phyloP scores from a whole-genome alignment of 495 filamentous ascomycete species.

The Lindgomyces ingoldianus region DNA sequence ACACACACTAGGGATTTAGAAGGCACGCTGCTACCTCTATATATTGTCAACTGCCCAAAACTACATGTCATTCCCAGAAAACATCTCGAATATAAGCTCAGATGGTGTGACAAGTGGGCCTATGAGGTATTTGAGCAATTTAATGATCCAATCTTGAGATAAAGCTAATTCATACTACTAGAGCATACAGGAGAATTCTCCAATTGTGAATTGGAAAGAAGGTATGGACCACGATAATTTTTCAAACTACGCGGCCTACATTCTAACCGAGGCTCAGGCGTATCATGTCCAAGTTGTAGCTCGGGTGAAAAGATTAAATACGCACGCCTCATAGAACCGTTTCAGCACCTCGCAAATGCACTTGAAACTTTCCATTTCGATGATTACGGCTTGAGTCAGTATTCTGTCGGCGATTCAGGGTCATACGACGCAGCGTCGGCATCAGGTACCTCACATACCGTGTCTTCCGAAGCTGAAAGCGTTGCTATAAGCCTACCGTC shows the following conservation, averaged over 20 bases:
- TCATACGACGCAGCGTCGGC: constrained; percentile 26
- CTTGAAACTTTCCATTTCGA: constrained; percentile 21
- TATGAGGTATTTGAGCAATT: constrained; percentile 20
- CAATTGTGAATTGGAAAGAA: constrained; percentile 36
- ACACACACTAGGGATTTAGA: constrained; percentile 18
- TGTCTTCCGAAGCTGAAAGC: constrained; percentile 15
- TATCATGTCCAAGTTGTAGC: constrained; percentile 31
- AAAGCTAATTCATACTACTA: neutral
- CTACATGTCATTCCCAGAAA: constrained; percentile 31
- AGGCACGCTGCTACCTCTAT: constrained; percentile 22
- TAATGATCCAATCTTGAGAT: neutral
- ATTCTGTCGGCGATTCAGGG: constrained; percentile 23
- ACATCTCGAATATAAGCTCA: constrained; percentile 28
- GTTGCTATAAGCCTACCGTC: constrained; percentile 19
- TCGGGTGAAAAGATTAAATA: constrained; percentile 33
- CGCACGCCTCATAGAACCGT: constrained; percentile 32
- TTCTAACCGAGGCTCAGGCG: constrained; percentile 10
- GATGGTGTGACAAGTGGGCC: constrained; percentile 37
- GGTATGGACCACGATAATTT: constrained; percentile 1
- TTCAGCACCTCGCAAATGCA: constrained; percentile 21
- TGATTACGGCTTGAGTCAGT: constrained; percentile 32
- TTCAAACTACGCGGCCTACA: neutral
- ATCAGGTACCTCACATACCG: constrained; percentile 4
- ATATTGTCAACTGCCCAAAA: constrained; percentile 35
- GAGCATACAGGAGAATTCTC: constrained; percentile 32